phyloP scores from a whole-genome alignment of 352 stramenopile species.

The Phytopythium helicoides region DNA sequence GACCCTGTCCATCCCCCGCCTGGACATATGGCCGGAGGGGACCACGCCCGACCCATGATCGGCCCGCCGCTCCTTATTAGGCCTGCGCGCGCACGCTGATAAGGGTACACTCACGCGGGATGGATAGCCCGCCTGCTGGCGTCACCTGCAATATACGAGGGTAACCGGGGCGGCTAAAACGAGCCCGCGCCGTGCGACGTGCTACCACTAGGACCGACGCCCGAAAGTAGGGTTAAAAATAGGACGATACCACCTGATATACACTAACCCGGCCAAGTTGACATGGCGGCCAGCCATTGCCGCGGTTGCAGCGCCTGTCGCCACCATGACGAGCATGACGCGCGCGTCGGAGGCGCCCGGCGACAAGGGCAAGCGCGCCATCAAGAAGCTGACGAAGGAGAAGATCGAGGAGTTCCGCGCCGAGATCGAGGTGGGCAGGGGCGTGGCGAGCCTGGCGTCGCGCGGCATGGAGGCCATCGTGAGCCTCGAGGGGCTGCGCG shows the following conservation, averaged over 20 bases:
- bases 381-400: conserved; percentile 87
- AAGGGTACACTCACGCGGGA: too few species aligned
- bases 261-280: background rate
- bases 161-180: too few species aligned
- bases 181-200: too few species aligned
- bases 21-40: conserved; percentile 3
- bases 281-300: background rate
- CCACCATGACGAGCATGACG: conserved; percentile 16
- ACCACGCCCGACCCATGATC: background rate
- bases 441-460: conserved; percentile 54
- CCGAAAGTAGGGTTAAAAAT: background rate
- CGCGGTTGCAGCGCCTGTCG: background rate
- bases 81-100: too few species aligned
- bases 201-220: conserved; percentile 26
- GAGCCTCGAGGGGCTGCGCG: conserved; percentile 60
- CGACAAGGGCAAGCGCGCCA: conserved; percentile 50
- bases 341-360: conserved; percentile 4
- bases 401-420: conserved; percentile 57
- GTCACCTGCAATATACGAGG: too few species aligned
- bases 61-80: too few species aligned
- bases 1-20: background rate
- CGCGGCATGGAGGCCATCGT: conserved; percentile 83
- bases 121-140: too few species aligned
- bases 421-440: conserved; percentile 49
- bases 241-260: too few species aligned